Base-by-base conservation (phyloP, 2,329 filamentous ascomycete species). In the Trichoderma koningiopsis region DNA sequence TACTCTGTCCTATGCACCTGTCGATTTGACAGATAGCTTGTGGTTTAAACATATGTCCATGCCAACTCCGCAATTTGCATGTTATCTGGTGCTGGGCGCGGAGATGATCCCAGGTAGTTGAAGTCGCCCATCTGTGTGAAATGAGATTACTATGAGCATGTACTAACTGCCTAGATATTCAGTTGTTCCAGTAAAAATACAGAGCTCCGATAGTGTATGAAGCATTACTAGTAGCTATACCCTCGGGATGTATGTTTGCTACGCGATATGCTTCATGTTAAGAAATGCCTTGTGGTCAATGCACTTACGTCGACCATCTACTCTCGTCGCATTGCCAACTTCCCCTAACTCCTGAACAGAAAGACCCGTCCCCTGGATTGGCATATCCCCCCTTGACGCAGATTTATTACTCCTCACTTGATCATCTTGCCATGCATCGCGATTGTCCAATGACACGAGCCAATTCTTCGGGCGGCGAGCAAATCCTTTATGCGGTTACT, bases 401-500 rank as follows among this genome's bases (percentile, higher is more conserved):
- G 19, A 43, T 16, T 13, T 49, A 14, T 60, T 27, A 49, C 40
- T 52, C 40, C 19, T 24, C 19, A 49, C 11, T 33, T 24, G 33
- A 59, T 59, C 57, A 19, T 29, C 57, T 22, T 27, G 27, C 31
- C 19, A 37, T 37, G 24, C 60, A 22, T 66, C 27, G 61, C 37
- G 13, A 16, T 43, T 49, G 52, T 66, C 49, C 37, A 57, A 29
- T 57, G 24, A 35, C 11, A 65, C 19, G 22, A 27, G 24, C 52
- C 63, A 66, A 58, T 43, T 35, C 27, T n/a, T 19, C 37, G 31
- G 35, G 8, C 55, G 29, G n/a, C 61, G 29, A 47, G 57, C 52
- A 49, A 53, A 62, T 31, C 56, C 10, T 13, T 27, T 16, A 52
- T 70, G 68, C 49, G 57, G 24, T 49, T 66, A 24, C 49, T 70